Evolutionary conservation across 148 eudicot species (phyloP).

Genomic region (Cornus florida): DNA sequence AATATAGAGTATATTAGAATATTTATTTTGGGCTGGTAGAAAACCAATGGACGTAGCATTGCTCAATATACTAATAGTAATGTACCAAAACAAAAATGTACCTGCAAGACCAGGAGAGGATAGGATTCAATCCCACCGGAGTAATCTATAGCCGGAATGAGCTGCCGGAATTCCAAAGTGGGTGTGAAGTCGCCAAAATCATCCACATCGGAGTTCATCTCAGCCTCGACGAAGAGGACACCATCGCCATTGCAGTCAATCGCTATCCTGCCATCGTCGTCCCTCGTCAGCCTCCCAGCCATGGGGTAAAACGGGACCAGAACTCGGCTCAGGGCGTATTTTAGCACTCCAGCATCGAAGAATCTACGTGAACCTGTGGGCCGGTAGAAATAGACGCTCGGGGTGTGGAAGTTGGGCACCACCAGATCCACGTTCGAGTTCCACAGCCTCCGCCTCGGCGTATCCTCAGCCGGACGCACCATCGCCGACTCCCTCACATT

Average conservation of each 20-base stretch:
- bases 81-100: background rate
- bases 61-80: no score
- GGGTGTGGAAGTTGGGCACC: slow-evolving; percentile 36
- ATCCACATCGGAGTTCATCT: slow-evolving; percentile 30
- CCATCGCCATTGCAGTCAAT: slow-evolving; percentile 51
- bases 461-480: slow-evolving; percentile 41
- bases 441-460: slow-evolving; percentile 38
- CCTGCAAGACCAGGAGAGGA: slow-evolving; percentile 48
- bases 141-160: slow-evolving; percentile 51
- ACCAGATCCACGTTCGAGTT: slow-evolving; percentile 44
- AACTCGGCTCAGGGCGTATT: slow-evolving; percentile 32
- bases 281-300: slow-evolving; percentile 46
- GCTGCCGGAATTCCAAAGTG: slow-evolving; percentile 37
- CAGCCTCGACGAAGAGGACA: slow-evolving; percentile 50
- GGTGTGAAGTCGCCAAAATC: slow-evolving; percentile 52
- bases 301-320: slow-evolving; percentile 49
- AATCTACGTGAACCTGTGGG: slow-evolving; percentile 31
- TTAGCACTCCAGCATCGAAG: slow-evolving; percentile 29
- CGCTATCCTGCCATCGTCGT: slow-evolving; percentile 46
- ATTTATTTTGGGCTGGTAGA: no score
- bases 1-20: no score
- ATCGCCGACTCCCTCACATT: slow-evolving; percentile 29
- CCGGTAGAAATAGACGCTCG: slow-evolving; percentile 46
- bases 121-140: slow-evolving; percentile 30
- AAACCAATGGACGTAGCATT: no score